A percentile compares a stretch with the other conserved stretches of the same genome.
phyloP scores from a whole-genome alignment of 495 filamentous ascomycete species.

The Podospora sp. region DNA sequence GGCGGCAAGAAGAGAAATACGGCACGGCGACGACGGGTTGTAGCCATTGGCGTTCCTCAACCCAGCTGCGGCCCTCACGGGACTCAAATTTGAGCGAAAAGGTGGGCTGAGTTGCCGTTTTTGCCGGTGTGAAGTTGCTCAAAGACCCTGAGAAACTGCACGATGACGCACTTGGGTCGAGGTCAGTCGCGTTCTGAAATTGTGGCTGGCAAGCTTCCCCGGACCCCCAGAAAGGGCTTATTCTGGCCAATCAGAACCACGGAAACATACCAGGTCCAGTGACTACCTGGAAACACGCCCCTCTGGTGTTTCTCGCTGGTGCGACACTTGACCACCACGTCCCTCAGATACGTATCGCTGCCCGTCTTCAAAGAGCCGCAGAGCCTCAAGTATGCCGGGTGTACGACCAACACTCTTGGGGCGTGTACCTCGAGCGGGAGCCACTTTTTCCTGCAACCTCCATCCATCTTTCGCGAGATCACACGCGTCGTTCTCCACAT shows the following conservation, averaged over 20 bases:
- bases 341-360: too few species aligned
- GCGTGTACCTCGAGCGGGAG: conserved; percentile 2
- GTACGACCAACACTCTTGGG: not conserved
- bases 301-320: not conserved
- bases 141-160: not conserved
- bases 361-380: not conserved
- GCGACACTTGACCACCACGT: too few species aligned
- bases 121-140: not conserved
- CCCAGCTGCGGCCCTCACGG: too few species aligned
- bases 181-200: too few species aligned
- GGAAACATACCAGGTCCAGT: not conserved
- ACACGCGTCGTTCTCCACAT: conserved; percentile 34
- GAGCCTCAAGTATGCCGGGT: conserved; percentile 4
- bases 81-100: too few species aligned
- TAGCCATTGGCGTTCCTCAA: not conserved
- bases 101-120: too few species aligned
- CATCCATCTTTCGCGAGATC: not conserved
- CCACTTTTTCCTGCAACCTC: conserved; percentile 8
- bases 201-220: not conserved
- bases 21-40: not conserved
- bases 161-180: not conserved
- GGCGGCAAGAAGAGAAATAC: not conserved
- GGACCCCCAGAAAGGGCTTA: not conserved
- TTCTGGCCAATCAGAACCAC: not conserved
- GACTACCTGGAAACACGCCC: not conserved